Base-by-base conservation (phyloP, 108 stramenopile species). In the Stephanodiscus minutulus region DNA sequence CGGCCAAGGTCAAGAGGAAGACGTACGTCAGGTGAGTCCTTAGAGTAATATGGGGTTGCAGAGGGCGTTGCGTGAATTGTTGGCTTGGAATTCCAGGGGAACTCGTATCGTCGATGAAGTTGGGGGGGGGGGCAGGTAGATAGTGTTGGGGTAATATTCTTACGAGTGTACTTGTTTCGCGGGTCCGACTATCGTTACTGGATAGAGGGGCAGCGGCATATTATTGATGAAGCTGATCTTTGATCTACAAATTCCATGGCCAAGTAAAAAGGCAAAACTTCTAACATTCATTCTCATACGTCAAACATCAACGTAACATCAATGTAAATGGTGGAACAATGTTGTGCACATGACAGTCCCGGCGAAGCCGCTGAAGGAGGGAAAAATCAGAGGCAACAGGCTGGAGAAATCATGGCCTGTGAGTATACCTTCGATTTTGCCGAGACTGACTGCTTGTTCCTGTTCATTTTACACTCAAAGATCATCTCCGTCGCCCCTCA, bases 371-470 rank as follows among this genome's bases (percentile, higher is more conserved):
- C 69, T 13, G 71, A 77, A 35, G 81, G 66, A 27, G 88, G 84
- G 21, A 88, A 87, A 66, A 67, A 80, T 31, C 66, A 90, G 50
- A 71, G 92, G n/a, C 86, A 90, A 61, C 89, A 93, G 66, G 93
- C 96, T 49, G 93, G 92, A 59, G 96, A 96, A 74, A 93, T 96
- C 56, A 96, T 96, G 96, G 96, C 96, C n/a, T 96, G 87, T 90
- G 65, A 85, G 82, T 88, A 56, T 35, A 29, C 9, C 47, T 33
- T 33, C 31, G 15, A n/a, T 57, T 17, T n/a, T 29, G 18, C 35
- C 22, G 25, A 58, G n/a, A 21, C 33, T 61, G 31, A n/a, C n/a
- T n/a, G n/a, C 3, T 61, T 20, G 11, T 39, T 63, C 39, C n/a
- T 41, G 22, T 43, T 61, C 24, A 18, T 33, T 21, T n/a, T n/a